Evolutionary conservation across 768 basidiomycete genomes (phyloP).

Genomic region (Amanita phalloides): DNA sequence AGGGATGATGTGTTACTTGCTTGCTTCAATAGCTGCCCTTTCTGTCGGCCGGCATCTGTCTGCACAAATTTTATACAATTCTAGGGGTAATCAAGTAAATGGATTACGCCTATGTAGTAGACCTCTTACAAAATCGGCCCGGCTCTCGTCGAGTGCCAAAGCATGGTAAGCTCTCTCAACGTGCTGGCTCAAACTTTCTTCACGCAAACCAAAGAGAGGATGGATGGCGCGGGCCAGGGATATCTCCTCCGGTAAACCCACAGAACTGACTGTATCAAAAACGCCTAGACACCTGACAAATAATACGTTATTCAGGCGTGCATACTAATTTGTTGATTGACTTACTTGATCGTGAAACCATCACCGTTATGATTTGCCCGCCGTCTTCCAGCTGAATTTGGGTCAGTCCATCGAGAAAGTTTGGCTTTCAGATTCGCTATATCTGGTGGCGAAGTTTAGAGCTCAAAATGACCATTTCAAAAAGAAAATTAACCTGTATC

Average conservation of each 20-base stretch:
- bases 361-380: constrained; percentile 35
- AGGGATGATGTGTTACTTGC: constrained; percentile 18
- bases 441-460: constrained; percentile 17
- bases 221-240: constrained; percentile 34
- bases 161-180: constrained; percentile 60
- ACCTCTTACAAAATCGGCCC: constrained; percentile 53
- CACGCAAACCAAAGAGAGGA: constrained; percentile 47
- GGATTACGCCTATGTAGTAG: not conserved
- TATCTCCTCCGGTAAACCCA: constrained; percentile 62
- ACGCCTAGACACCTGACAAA: constrained; percentile 52
- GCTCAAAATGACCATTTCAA: not conserved
- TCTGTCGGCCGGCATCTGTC: constrained; percentile 35
- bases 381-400: constrained; percentile 38
- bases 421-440: constrained; percentile 26
- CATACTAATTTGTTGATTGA: not conserved
- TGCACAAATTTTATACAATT: constrained; percentile 56
- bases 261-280: constrained; percentile 69
- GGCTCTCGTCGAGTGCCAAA: constrained; percentile 55
- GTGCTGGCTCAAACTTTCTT: constrained; percentile 49
- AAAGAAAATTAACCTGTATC: constrained; percentile 24
- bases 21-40: constrained; percentile 54
- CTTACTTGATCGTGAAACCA: constrained; percentile 55
- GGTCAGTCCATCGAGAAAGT: constrained; percentile 45
- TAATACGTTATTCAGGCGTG: not conserved
- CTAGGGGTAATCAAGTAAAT: constrained; percentile 18